phyloP scores from a whole-genome alignment of 495 filamentous ascomycete species.

The Trichocladium uniseriatum region DNA sequence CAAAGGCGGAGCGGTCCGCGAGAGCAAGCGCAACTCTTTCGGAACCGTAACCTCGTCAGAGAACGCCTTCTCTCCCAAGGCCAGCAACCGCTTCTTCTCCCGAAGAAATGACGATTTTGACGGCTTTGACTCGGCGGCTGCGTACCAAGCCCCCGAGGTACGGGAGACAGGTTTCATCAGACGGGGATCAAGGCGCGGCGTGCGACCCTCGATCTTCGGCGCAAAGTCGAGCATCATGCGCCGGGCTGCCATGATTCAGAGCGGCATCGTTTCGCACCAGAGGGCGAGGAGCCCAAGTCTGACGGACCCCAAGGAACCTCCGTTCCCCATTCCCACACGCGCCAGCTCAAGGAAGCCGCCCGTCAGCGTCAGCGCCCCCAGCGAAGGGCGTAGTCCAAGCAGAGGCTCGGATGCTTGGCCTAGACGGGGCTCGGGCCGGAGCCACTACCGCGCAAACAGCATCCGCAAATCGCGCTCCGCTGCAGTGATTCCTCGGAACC shows the following conservation, averaged over 20 bases:
- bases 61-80: conserved; percentile 15
- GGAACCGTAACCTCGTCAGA: conserved; percentile 28
- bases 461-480: conserved; percentile 82
- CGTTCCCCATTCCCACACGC: conserved; percentile 84
- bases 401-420: conserved; percentile 30
- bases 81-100: conserved; percentile 16
- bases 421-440: conserved; percentile 32
- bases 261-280: conserved; percentile 61
- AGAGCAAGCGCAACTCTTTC: conserved; percentile 30
- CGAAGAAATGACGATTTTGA: conserved; percentile 20
- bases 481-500: conserved; percentile 51
- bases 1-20: conserved; percentile 22
- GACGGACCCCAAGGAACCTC: conserved; percentile 53
- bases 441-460: conserved; percentile 41
- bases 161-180: conserved; percentile 26
- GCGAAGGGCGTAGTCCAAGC: conserved; percentile 75
- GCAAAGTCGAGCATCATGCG: conserved; percentile 40
- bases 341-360: conserved; percentile 76
- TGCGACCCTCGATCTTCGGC: conserved; percentile 24
- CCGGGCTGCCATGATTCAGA: conserved; percentile 65
- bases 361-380: conserved; percentile 51
- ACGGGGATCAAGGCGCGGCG: conserved; percentile 24
- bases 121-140: conserved; percentile 20
- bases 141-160: conserved; percentile 18
- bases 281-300: conserved; percentile 70